Evolutionary conservation across 768 basidiomycete genomes (phyloP).

Genomic region (Auriscalpium vulgare): DNA sequence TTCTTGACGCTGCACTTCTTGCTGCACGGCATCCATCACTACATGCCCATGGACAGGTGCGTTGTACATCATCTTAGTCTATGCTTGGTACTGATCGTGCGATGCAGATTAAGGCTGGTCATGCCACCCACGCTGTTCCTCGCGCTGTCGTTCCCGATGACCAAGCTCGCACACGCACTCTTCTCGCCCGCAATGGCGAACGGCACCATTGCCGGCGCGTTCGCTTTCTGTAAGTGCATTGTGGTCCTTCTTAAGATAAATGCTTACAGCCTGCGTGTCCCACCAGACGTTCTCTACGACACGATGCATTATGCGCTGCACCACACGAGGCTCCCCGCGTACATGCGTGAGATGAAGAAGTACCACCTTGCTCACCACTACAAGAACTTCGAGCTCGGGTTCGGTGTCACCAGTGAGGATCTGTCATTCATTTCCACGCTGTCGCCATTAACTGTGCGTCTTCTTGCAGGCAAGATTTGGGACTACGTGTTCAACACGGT

Average conservation of each 20-base stretch:
- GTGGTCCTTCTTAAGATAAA: not conserved
- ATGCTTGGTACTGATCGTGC: too few relatives aligned
- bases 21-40: conserved; percentile 95
- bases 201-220: conserved; percentile 78
- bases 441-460: conserved; percentile 2
- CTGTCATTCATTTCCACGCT: not conserved
- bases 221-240: conserved; percentile 56
- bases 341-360: conserved; percentile 89
- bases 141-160: conserved; percentile 76
- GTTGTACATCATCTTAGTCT: conserved; percentile 12
- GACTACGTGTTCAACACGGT: conserved; percentile 86
- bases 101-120: conserved; percentile 73
- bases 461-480: conserved; percentile 75
- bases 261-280: conserved; percentile 3
- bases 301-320: conserved; percentile 95
- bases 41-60: conserved; percentile 91
- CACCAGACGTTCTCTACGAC: conserved; percentile 72
- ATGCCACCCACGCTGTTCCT: conserved; percentile 91
- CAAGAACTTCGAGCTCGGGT: conserved; percentile 96
- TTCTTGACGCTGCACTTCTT: conserved; percentile 87
- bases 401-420: conserved; percentile 83
- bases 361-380: conserved; percentile 98
- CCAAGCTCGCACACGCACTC: conserved; percentile 68
- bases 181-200: conserved; percentile 86
- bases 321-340: conserved; percentile 78